Conservation (phyloP, 1,284 basidiomycete species). For the Ganoderma sinense region DNA sequence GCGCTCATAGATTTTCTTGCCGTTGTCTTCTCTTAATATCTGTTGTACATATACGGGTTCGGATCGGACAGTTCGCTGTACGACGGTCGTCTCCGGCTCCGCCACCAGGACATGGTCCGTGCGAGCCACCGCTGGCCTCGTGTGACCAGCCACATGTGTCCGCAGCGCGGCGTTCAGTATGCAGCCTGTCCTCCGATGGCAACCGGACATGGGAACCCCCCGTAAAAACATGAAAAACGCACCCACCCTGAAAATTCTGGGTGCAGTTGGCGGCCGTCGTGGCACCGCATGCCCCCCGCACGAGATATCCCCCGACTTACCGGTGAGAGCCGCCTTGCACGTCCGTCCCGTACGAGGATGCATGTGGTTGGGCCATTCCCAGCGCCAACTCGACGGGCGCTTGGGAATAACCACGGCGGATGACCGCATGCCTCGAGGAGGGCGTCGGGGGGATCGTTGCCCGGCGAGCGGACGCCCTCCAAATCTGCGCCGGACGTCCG, state of each 20-base stretch:
- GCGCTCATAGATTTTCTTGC: slow-evolving; percentile 22
- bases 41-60: slow-evolving; percentile 9
- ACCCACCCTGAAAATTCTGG: background rate
- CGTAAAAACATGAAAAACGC: background rate
- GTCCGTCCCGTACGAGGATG: background rate
- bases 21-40: slow-evolving; percentile 6
- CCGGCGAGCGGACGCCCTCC: background rate
- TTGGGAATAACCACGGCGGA: slow-evolving; percentile 2
- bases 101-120: background rate
- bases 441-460: slow-evolving; percentile 6
- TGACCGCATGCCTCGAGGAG: slow-evolving; percentile 1
- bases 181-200: background rate
- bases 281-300: background rate
- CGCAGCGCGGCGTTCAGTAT: slow-evolving; percentile 9
- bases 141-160: slow-evolving; percentile 6
- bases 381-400: slow-evolving; percentile 3
- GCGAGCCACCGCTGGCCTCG: background rate
- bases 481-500: slow-evolving; percentile 1
- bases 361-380: background rate
- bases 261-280: background rate
- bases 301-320: background rate
- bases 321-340: background rate
- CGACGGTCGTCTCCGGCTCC: background rate
- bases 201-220: background rate
- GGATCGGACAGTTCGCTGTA: slow-evolving; percentile 4